Conservation (phyloP, 1,284 basidiomycete genomes). For the Leccinum pachyderme region DNA sequence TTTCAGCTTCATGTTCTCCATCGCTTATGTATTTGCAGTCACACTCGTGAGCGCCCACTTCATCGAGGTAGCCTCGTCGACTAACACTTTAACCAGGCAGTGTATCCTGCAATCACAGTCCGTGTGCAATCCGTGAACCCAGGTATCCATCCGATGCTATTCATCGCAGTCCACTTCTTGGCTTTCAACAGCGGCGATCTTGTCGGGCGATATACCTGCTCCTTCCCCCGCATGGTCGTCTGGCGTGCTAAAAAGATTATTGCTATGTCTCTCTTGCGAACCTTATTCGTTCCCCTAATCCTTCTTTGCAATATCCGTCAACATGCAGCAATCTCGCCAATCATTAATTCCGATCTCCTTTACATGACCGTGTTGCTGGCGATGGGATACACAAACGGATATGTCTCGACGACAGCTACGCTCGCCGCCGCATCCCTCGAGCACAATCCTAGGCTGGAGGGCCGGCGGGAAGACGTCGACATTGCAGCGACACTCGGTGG, state of each 20-base stretch:
- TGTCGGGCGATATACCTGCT: constrained; percentile 70
- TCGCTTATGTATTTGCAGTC: constrained; percentile 73
- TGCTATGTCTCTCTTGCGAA: constrained; percentile 63
- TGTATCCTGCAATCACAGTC: constrained; percentile 83
- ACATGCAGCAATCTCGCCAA: constrained; percentile 34
- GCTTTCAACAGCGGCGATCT: constrained; percentile 80
- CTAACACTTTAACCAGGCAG: constrained; percentile 49
- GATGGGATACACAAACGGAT: constrained; percentile 79
- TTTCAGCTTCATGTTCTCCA: constrained; percentile 65
- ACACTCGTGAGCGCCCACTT: constrained; percentile 62
- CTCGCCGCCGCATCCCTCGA: constrained; percentile 71
- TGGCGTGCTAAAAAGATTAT: constrained; percentile 67
- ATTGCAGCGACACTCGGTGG: constrained; percentile 78
- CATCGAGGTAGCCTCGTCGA: background rate
- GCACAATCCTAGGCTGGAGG: constrained; percentile 66
- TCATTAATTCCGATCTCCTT: constrained; percentile 70
- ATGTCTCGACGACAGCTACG: constrained; percentile 65
- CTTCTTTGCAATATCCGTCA: constrained; percentile 79
- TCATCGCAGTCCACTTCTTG: constrained; percentile 71
- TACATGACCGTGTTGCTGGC: constrained; percentile 73
- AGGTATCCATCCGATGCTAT: constrained; percentile 59
- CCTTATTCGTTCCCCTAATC: constrained; percentile 80
- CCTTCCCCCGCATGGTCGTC: constrained; percentile 60
- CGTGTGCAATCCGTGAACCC: constrained; percentile 68
- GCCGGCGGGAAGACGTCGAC: constrained; percentile 73